Percentiles rank a stretch among this genome's conserved stretches.
phyloP scores from a whole-genome alignment of 768 basidiomycete species.

The Suillus lakei region DNA sequence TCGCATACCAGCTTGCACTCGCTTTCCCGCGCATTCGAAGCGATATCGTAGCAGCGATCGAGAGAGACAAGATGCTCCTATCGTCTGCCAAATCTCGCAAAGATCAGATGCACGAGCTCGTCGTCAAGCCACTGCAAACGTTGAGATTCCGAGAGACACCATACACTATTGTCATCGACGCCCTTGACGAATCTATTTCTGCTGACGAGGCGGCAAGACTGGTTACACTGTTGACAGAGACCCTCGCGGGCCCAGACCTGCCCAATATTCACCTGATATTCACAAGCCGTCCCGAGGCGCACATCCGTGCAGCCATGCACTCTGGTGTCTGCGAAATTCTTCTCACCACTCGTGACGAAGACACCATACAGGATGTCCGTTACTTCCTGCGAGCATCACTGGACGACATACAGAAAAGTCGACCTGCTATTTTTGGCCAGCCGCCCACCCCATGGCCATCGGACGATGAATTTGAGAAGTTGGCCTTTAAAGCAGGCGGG shows the following conservation, averaged over 20 bases:
- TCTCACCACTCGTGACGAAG: constrained; percentile 11
- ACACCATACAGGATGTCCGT: constrained; percentile 16
- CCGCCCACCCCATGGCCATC: constrained; percentile 18
- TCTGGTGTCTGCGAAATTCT: constrained; percentile 1
- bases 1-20: constrained; percentile 21
- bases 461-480: constrained; percentile 16
- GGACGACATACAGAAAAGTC: constrained; percentile 9
- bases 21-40: constrained; percentile 11
- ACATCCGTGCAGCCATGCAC: constrained; percentile 3
- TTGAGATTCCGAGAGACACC: constrained; percentile 7
- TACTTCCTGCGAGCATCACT: constrained; percentile 19
- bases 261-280: not conserved
- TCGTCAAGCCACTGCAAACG: constrained; percentile 14
- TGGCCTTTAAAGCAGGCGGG: too few relatives aligned
- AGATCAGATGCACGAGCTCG: constrained; percentile 18
- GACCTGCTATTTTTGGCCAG: constrained; percentile 1
- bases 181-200: constrained; percentile 15
- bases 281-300: not conserved
- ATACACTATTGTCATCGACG: constrained; percentile 3
- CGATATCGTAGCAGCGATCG: constrained; percentile 16
- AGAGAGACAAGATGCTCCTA: constrained; percentile 11
- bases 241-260: constrained; percentile 10
- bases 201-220: constrained; percentile 18
- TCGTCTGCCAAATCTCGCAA: not conserved
- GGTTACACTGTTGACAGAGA: constrained; percentile 9